Percentiles rank a stretch among this genome's conserved stretches.
These are phyloP conservation scores for Xylaria polymorpha DNA, from an alignment of 2,329 filamentous ascomycete genomes.

Conservation along the genomic window DNA sequence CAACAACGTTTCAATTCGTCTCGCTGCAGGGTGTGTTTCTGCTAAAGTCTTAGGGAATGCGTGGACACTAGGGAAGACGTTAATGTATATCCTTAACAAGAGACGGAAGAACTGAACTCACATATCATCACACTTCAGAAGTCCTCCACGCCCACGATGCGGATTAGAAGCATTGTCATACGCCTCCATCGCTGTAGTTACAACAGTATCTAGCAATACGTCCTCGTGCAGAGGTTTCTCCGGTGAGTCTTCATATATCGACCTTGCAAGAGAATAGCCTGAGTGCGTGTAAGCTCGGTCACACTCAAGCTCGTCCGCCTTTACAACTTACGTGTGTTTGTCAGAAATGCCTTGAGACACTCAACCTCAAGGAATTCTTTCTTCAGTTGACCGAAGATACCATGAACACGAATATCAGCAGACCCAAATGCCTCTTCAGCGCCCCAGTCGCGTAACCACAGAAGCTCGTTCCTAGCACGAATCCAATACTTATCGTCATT, in stretches of 20 bases:
- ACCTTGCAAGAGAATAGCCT: conserved; percentile 73
- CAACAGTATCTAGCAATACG: conserved; percentile 69
- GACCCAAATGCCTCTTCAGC: conserved; percentile 56
- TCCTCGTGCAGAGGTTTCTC: conserved; percentile 62
- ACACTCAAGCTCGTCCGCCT: neutral
- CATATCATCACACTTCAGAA: conserved; percentile 83
- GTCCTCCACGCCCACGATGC: conserved; percentile 77
- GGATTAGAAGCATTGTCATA: conserved; percentile 88
- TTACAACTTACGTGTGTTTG: conserved; percentile 66
- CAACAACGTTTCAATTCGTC: conserved; percentile 72
- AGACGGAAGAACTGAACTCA: conserved; percentile 53
- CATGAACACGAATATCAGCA: conserved; percentile 52
- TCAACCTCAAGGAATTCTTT: conserved; percentile 74
- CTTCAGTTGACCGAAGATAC: conserved; percentile 70
- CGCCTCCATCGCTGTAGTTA: conserved; percentile 72
- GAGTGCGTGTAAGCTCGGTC: conserved; percentile 39
- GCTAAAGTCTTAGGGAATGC: conserved; percentile 71
- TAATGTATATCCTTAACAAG: conserved; percentile 1
- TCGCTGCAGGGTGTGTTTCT: conserved; percentile 61
- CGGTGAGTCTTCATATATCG: conserved; percentile 67
- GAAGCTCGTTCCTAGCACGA: conserved; percentile 69
- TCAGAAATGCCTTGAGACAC: conserved; percentile 74
- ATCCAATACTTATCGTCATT: conserved; percentile 74
- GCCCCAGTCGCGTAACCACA: conserved; percentile 82
- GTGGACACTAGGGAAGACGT: conserved; percentile 61